phyloP scores from a whole-genome alignment of 352 stramenopile genomes.

The Phytophthora colocasiae region DNA sequence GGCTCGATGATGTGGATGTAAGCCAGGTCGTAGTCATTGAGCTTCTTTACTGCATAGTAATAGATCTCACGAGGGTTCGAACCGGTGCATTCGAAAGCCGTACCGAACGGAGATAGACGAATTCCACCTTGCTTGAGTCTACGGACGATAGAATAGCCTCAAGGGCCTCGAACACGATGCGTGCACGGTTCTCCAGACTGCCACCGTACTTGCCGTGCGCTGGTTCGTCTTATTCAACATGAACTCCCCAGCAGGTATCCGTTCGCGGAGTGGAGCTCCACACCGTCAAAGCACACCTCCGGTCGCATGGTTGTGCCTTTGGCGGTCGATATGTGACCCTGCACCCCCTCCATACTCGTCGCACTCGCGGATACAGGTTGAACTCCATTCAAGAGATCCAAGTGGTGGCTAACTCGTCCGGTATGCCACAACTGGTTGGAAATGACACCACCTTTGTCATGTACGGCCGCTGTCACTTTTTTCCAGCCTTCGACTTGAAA shows the following conservation, averaged over 20 bases:
- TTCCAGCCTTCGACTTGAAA: constrained; percentile 65
- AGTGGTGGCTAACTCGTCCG: constrained; percentile 64
- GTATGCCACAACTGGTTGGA: constrained; percentile 90
- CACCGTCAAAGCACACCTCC: constrained; percentile 90
- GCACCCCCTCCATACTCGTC: constrained; percentile 39
- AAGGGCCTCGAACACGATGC: constrained; percentile 75
- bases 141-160: constrained; percentile 49
- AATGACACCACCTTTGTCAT: constrained; percentile 80
- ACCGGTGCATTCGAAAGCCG: constrained; percentile 47
- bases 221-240: constrained; percentile 75
- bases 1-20: constrained; percentile 67
- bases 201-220: constrained; percentile 67
- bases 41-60: constrained; percentile 43
- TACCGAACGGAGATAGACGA: constrained; percentile 44
- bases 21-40: constrained; percentile 51
- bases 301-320: constrained; percentile 35
- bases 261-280: constrained; percentile 91
- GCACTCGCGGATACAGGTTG: constrained; percentile 55
- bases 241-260: constrained; percentile 93
- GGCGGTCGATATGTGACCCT: constrained; percentile 37
- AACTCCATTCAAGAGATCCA: constrained; percentile 54
- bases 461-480: constrained; percentile 68
- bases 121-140: constrained; percentile 42
- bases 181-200: constrained; percentile 74
- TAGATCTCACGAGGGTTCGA: constrained; percentile 50